Evolutionary conservation across 495 filamentous ascomycete species (phyloP).

Genomic region (Aspergillus leporis): DNA sequence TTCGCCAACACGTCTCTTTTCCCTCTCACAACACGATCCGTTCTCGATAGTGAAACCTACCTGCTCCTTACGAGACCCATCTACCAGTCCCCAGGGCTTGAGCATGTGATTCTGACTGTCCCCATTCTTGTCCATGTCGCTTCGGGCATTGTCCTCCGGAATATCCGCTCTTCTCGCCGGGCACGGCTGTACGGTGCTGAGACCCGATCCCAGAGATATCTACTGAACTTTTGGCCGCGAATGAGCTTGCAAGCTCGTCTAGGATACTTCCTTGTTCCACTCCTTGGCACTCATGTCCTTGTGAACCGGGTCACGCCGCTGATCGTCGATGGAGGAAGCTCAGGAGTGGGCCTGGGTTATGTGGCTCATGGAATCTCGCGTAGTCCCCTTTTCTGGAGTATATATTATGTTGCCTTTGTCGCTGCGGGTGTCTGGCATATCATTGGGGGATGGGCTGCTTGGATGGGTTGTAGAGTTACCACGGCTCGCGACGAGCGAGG

Average conservation of each 20-base stretch:
- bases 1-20: constrained; percentile 77
- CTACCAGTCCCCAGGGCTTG: constrained; percentile 71
- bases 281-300: constrained; percentile 67
- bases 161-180: constrained; percentile 67
- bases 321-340: constrained; percentile 76
- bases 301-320: constrained; percentile 73
- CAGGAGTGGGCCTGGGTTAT: constrained; percentile 76
- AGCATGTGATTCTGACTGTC: constrained; percentile 47
- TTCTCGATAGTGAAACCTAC: constrained; percentile 54
- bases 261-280: constrained; percentile 64
- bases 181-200: constrained; percentile 69
- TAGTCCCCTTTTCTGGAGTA: constrained; percentile 61
- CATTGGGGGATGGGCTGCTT: constrained; percentile 78
- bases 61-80: constrained; percentile 64
- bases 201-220: constrained; percentile 36
- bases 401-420: constrained; percentile 68
- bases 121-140: constrained; percentile 52
- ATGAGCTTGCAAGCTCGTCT: constrained; percentile 63
- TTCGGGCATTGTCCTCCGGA: constrained; percentile 73
- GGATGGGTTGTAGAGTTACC: constrained; percentile 59
- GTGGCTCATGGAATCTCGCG: constrained; percentile 83
- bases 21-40: constrained; percentile 59
- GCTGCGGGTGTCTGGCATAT: constrained; percentile 73
- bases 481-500: constrained; percentile 36
- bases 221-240: constrained; percentile 60